Evolutionary conservation across 345 rosid genomes (phyloP).

Genomic region (Gossypium raimondii): DNA sequence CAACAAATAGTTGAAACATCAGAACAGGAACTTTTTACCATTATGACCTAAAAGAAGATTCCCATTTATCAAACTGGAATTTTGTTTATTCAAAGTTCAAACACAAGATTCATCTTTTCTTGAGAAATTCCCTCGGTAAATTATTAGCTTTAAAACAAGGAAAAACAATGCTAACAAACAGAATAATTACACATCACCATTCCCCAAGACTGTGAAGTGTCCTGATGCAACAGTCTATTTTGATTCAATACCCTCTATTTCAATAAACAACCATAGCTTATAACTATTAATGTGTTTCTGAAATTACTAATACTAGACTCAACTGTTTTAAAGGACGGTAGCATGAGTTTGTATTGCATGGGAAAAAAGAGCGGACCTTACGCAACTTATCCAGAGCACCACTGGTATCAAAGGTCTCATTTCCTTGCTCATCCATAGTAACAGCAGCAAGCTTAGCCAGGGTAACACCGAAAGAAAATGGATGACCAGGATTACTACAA

Average conservation of each 20-base stretch:
- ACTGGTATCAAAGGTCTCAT: conserved; percentile 96
- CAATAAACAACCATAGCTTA: neutral
- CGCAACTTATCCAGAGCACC: conserved; percentile 92
- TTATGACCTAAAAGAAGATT: neutral
- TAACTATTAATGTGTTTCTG: neutral
- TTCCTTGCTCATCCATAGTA: conserved; percentile 92
- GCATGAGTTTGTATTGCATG: neutral
- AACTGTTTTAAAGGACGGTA: neutral
- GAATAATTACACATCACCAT: neutral
- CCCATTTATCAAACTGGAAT: neutral
- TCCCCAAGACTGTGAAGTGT: neutral
- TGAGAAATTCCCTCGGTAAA: neutral
- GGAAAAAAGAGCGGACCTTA: conserved; percentile 51
- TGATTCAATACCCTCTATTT: conserved; percentile 4
- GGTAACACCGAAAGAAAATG: conserved; percentile 88
- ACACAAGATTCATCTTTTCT: neutral
- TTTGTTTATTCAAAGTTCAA: neutral
- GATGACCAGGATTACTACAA: conserved; percentile 78
- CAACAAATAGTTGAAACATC: conserved; percentile 1
- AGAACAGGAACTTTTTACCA: neutral
- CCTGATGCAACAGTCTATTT: neutral
- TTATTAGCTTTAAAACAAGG: neutral
- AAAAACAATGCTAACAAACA: neutral
- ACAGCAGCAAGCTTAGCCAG: conserved; percentile 98
- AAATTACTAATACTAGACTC: neutral